A percentile compares a stretch with the other conserved stretches of the same genome.
These are phyloP conservation scores for Amaranthus cruentus DNA, from an alignment of 148 eudicot genomes.

Conservation along the genomic window DNA sequence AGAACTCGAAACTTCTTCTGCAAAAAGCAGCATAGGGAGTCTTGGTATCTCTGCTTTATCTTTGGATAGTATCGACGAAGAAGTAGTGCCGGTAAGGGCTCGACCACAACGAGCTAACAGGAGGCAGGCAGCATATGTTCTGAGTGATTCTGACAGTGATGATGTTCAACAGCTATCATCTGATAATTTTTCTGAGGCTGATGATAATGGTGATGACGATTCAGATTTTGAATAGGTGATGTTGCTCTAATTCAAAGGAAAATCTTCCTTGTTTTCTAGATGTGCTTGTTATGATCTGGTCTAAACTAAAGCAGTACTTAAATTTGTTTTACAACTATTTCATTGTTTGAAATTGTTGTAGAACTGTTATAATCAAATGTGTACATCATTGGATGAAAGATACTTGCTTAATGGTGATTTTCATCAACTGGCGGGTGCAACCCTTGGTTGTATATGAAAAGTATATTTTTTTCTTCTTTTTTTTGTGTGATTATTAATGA, in stretches of 20 bases:
- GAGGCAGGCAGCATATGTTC: conserved; percentile 34
- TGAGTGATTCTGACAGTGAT: conserved; percentile 63
- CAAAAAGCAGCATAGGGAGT: conserved; percentile 12
- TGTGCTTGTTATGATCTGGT: neutral
- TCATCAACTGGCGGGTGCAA: too few species aligned
- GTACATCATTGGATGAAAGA: too few species aligned
- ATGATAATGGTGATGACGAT: conserved; percentile 32
- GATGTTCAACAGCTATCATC: conserved; percentile 11
- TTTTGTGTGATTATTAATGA: too few species aligned
- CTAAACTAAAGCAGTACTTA: neutral
- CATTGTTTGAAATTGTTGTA: too few species aligned
- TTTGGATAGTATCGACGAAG: conserved; percentile 28
- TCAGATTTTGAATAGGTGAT: conserved; percentile 17
- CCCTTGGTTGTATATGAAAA: too few species aligned
- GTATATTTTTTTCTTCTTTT: too few species aligned
- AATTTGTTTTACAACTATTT: neutral
- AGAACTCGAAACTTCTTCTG: conserved; percentile 11
- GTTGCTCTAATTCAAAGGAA: neutral
- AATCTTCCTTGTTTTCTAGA: neutral
- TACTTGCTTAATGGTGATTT: too few species aligned
- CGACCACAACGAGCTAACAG: conserved; percentile 53
- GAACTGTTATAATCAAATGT: too few species aligned
- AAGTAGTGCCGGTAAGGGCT: conserved; percentile 34
- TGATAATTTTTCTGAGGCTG: conserved; percentile 35
- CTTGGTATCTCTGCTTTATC: neutral